These are phyloP conservation scores for Saccharomycopsis crataegensis DNA, from an alignment of 1,139 yeast genomes.

Conservation along the genomic window DNA sequence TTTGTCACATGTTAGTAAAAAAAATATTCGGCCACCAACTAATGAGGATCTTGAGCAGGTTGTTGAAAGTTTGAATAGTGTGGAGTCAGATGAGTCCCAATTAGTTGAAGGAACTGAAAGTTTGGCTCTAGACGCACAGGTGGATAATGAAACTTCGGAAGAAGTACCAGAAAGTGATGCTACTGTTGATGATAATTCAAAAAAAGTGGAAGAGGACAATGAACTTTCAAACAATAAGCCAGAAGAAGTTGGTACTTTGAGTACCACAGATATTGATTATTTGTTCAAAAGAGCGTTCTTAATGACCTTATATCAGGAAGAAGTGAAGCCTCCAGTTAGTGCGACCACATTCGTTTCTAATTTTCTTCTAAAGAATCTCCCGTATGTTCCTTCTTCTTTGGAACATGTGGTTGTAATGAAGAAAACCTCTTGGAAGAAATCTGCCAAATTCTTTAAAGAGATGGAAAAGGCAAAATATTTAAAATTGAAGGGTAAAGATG, in stretches of 20 bases:
- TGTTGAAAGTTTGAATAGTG: not conserved
- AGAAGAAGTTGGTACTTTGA: conserved; percentile 7
- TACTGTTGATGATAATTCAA: conserved; percentile 8
- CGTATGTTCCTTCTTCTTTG: conserved; percentile 35
- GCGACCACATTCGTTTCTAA: conserved; percentile 72
- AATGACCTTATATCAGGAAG: conserved; percentile 57
- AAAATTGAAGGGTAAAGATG: conserved; percentile 63
- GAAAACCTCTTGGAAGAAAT: conserved; percentile 83
- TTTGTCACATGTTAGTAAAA: conserved; percentile 18
- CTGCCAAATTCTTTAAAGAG: conserved; percentile 74
- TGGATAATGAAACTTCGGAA: not conserved
- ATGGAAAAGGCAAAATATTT: conserved; percentile 71
- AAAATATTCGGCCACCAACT: conserved; percentile 10
- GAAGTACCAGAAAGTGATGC: not conserved
- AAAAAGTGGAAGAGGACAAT: conserved; percentile 3
- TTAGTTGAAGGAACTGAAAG: not conserved
- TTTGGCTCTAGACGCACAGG: not conserved
- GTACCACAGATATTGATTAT: conserved; percentile 55
- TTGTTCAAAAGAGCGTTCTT: conserved; percentile 62
- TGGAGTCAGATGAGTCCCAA: not conserved
- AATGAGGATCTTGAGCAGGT: conserved; percentile 19
- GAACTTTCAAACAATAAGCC: not conserved
- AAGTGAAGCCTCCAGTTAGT: conserved; percentile 50
- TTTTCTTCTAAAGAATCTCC: conserved; percentile 65
- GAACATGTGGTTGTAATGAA: conserved; percentile 54